Evolutionary conservation across 805 yeast species (phyloP), one percentile per base, ranked within the genome.

Genomic region (Candida morakotiae): DNA sequence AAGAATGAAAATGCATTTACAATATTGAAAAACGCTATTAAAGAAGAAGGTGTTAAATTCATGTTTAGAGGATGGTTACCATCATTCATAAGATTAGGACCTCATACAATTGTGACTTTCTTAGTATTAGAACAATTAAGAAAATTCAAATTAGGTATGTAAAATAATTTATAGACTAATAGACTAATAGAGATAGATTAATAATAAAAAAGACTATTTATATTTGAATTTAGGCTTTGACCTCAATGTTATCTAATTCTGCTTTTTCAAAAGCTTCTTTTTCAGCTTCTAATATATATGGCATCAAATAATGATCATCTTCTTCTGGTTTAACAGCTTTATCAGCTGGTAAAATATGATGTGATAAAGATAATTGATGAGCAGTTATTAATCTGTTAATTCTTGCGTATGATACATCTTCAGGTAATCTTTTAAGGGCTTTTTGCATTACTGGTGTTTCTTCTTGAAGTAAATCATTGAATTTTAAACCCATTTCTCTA

Each of bases 1-100:
- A 48, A 53, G 37, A 46, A 43, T 26, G 66, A 69, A 42, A 62
- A 75, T 43, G 81, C 87, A 2, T 31, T 75, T 2, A 42, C 56
- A 2, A 77, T 83, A 30, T 56, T 86, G 42, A 46, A 47, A 1
- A 55, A 58, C 5, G 85, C 91, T 0, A 69, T 87, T 14, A 71
- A 69, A 44, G 62, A 51, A 9, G 95, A 87, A 59, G 96, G 96
- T 16, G 68, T 77, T 10, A 73, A 79, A 1, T 87, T 87, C 62
- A 76, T 86, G 81, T 87, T 87, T 62, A 71, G 95, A 58, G 96
- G 96, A 18, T 87, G 96, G 96, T 64, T 83, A 25, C 95, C 95
- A 22, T 80, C 93, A 29, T 87, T 87, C 53, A 75, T 86, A 5
- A 77, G 96, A 54, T 69, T 87, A 44, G 95, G 95, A 0, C 96